Evolutionary conservation across 257 asterid species (phyloP).

Genomic region (Fraxinus americana): DNA sequence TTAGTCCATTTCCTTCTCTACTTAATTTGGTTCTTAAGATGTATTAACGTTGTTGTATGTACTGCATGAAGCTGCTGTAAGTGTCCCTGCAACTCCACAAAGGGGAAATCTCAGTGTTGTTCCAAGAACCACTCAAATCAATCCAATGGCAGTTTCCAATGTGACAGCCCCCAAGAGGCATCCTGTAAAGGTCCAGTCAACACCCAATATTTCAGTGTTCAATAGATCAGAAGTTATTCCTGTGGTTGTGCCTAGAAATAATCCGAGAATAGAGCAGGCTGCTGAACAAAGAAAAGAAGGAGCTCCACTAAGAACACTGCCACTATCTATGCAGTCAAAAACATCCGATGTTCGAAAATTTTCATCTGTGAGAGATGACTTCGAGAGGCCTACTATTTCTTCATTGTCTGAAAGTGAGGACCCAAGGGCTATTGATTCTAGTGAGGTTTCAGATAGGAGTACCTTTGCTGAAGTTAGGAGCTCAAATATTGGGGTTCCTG

Average conservation of each 20-base stretch:
- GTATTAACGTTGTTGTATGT: slow-evolving; percentile 26
- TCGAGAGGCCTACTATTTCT: slow-evolving; percentile 49
- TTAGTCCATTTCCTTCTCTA: slow-evolving; percentile 8
- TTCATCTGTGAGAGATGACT: slow-evolving; percentile 58
- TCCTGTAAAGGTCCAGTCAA: slow-evolving; percentile 60
- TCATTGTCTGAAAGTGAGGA: slow-evolving; percentile 53
- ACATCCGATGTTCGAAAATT: slow-evolving; percentile 60
- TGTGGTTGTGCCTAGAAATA: slow-evolving; percentile 82
- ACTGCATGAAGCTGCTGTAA: slow-evolving; percentile 60
- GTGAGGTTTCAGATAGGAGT: slow-evolving; percentile 48
- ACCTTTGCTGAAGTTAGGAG: slow-evolving; percentile 46
- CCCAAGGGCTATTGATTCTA: slow-evolving; percentile 46
- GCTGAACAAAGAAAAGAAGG: slow-evolving; percentile 84
- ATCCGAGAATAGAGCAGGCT: slow-evolving; percentile 64
- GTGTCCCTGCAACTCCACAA: slow-evolving; percentile 76
- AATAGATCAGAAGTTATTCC: slow-evolving; percentile 73
- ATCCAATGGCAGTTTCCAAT: slow-evolving; percentile 46
- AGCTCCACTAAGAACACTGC: slow-evolving; percentile 57
- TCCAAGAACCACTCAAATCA: slow-evolving; percentile 56
- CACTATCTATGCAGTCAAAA: slow-evolving; percentile 63
- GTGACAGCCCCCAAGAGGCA: slow-evolving; percentile 63
- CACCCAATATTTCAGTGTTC: slow-evolving; percentile 46
- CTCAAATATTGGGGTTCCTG: slow-evolving; percentile 41
- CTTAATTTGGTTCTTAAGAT: slow-evolving; percentile 19
- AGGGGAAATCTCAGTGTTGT: slow-evolving; percentile 52